These are phyloP conservation scores for Leccinum obscurum DNA, from an alignment of 768 basidiomycete species.

Conservation along the genomic window DNA sequence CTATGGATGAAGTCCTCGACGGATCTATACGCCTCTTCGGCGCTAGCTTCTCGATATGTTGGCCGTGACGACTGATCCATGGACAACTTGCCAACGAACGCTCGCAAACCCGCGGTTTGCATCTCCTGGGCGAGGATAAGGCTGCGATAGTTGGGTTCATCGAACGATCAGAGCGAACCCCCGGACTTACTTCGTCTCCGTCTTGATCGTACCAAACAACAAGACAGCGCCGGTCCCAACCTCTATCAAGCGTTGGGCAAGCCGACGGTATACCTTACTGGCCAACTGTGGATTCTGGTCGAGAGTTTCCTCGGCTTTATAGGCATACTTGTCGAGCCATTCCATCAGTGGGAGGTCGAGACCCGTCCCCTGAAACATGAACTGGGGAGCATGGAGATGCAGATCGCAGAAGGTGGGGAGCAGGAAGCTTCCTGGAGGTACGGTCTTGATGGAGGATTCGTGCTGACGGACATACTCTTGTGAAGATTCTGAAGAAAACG, in stretches of 20 bases:
- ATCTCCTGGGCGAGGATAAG: slow-evolving; percentile 77
- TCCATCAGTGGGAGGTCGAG: slow-evolving; percentile 82
- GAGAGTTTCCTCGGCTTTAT: slow-evolving; percentile 75
- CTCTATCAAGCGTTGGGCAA: slow-evolving; percentile 65
- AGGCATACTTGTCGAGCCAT: slow-evolving; percentile 83
- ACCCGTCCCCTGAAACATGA: slow-evolving; percentile 84
- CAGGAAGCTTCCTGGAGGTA: slow-evolving; percentile 62
- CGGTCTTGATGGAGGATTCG: slow-evolving; percentile 20
- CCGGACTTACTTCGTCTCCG: slow-evolving; percentile 71
- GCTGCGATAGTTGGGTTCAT: slow-evolving; percentile 37
- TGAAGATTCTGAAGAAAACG: slow-evolving; percentile 38
- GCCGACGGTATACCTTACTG: slow-evolving; percentile 59
- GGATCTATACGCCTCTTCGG: slow-evolving; percentile 47
- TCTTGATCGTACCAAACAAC: slow-evolving; percentile 82
- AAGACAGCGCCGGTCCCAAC: slow-evolving; percentile 77
- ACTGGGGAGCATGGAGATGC: slow-evolving; percentile 88
- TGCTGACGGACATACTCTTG: slow-evolving; percentile 29
- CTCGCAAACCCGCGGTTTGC: slow-evolving; percentile 69
- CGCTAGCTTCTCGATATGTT: slow-evolving; percentile 67
- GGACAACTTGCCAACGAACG: slow-evolving; percentile 86
- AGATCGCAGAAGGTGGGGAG: slow-evolving; percentile 82
- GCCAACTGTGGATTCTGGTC: slow-evolving; percentile 65
- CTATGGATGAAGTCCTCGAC: slow-evolving; percentile 56
- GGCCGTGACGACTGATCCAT: slow-evolving; percentile 81
- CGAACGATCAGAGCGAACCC: neutral